Evolutionary conservation across 495 filamentous ascomycete genomes (phyloP), one percentile per base, ranked within the genome.

Genomic region (Tuber microsphaerosporum): DNA sequence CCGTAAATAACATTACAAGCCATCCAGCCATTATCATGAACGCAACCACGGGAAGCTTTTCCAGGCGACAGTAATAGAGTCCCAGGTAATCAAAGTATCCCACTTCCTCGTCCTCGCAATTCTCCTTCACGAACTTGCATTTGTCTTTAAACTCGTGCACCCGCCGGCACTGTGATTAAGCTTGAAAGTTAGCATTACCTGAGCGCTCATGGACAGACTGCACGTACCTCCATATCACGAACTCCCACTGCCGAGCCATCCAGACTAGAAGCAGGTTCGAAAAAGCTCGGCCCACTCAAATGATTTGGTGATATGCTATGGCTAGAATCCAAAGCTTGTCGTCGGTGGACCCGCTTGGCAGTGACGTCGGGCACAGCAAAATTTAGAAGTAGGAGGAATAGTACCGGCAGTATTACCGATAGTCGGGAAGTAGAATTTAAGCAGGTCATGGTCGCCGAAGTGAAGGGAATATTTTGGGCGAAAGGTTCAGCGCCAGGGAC

Each of bases 41-140:
- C 34, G 93, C 93, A 73, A 97, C 71, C 3, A 90, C 89, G 80
- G 93, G 88, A n/a, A 86, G 90, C 77, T 90, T 84, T 71, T 86
- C 87, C 39, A 96, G 85, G 42, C 86, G 85, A 86, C 96, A 99
- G 83, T 98, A 99, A 85, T 97, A 98, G 46, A 99, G 87, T 20
- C 89, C 87, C 22, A 99, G 88, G 84, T 98, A 98, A 71, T 94
- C 92, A 69, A 97, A 84, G 51, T 98, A 86, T 46, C 94, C 95
- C 73, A 94, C 91, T 84, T 97, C 92, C 83, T 97, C 93, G 81
- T 96, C 93, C 22, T 87, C 86, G 81, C 96, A 99, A 83, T 97
- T 92, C 70, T 85, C 86, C 74, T 86, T 88, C 74, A 97, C 88
- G 84, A 94, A 99, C 74, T 90, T 90, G 86, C 96, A 99, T 85